Evolutionary conservation across 1,139 yeast genomes (phyloP), one percentile per base, ranked within the genome.

Genomic region (Wickerhamomyces sp.): DNA sequence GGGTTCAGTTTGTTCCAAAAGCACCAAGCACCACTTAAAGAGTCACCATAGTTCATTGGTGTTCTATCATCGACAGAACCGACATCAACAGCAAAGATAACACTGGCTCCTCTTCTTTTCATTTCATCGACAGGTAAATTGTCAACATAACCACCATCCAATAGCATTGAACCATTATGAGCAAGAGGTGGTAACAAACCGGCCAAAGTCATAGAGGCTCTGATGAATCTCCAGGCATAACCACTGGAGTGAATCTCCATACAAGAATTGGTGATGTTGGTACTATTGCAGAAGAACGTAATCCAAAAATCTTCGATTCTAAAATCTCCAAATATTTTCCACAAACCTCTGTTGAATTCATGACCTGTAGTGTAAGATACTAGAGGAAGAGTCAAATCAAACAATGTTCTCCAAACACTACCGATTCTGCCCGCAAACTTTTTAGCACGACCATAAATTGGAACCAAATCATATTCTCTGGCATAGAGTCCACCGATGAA

Each of bases 221-320:
- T 68, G 34, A 91, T 83, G 49, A 85, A 91, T 44, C 97, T 67
- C 98, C 98, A 91, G 18, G 95, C 89, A 54, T 85, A 86, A 2
- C 98, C 98, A 24, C 81, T 72, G 18, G 85, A 78, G 55, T 91
- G 98, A 24, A 89, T 77, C 49, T 91, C 98, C 95, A 91, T 93
- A 15, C 89, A 76, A 0, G 96, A 89, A 47, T 88, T 87, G 4
- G 98, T 91, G 39, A 91, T 86, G 54, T 91, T 91, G n/a, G 98
- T 91, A 1, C 97, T 86, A 54, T 91, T 91, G 53, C 93, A 79
- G 54, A 75, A 91, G 54, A 77, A 91, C 42, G 74, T 78, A 40
- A 91, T 71, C 98, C 98, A 91, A 57, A 91, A 89, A 56, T 91
- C 98, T 54, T 91, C 98, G 46, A 91, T 86, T 51, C 95, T 82